Conservation (phyloP, 306 rosid species). For the Prunus persica region Prunus_persica_NCBIv2 NC_034014.1:28054001-28054500, state of each 20-base stretch:
- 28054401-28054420: conserved; percentile 74
- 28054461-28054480: conserved; percentile 54
- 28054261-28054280: conserved; percentile 70
- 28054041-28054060: conserved; percentile 70
- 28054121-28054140: conserved; percentile 67
- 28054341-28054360: background rate
- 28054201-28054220: conserved; percentile 72
- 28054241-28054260: conserved; percentile 61
- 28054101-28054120: conserved; percentile 77
- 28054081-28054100: conserved; percentile 62
- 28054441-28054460: conserved; percentile 68
- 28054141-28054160: conserved; percentile 79
- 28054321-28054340: background rate
- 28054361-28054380: background rate
- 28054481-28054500: conserved; percentile 61
- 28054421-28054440: conserved; percentile 64
- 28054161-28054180: conserved; percentile 72
- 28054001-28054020: conserved; percentile 76
- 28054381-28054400: conserved; percentile 35
- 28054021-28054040: conserved; percentile 67
- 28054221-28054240: conserved; percentile 77
- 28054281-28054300: conserved; percentile 85
- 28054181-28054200: conserved; percentile 77
- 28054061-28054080: conserved; percentile 62
- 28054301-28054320: conserved; percentile 57